Evolutionary conservation across 179 eudicot species (phyloP), one percentile per base, ranked within the genome.

Genomic region (Sideroxylon spinosum): DNA sequence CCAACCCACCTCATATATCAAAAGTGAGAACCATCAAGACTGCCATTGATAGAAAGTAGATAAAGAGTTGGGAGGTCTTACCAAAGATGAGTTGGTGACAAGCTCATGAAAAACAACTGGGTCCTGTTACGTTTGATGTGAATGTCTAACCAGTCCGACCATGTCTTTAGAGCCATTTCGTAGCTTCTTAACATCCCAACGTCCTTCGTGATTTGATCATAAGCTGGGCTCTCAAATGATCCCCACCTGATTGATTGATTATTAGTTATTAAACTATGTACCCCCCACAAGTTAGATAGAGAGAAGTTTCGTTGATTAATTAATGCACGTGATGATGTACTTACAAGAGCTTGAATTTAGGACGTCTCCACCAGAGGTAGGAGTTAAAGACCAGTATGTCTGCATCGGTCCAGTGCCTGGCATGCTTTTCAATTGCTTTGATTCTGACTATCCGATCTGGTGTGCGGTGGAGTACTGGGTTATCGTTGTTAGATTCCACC

Each of bases 351-450:
- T 87, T 89, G 85, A 89, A 81, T 19, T 72, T 70, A 25, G 90
- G 74, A 6, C 62, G 78, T 80, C 78, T 84, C 92, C 92, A 89
- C 90, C 92, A 89, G 19, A 86, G 56, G 68, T 86, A 87, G 7
- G 90, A 68, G 66, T 89, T 84, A 28, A 89, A 89, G 77, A 89
- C 75, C 19, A 89, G 86, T 5, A 84, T 55, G 70, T 89, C 88
- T 23, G 90, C 89, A 53, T 87, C 44, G 9, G 84, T 86, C 92
- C 92, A 89, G 59, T 82, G 81, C 68, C 78, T 79, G 7, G 89
- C 92, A 65, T 89, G 92, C 78, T 89, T 87, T 79, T 89, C 92
- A 20, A 89, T 89, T 1, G 87, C 82, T n/a, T 83, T 81, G 14
- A 84, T 80, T 68, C 88, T 82, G 1, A 86, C 88, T 8, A 86